Percentiles rank a stretch among this genome's conserved stretches.
Evolutionary conservation across 208 protist species (phyloP).

Genomic region (Blastocrithidia nonstop): DNA sequence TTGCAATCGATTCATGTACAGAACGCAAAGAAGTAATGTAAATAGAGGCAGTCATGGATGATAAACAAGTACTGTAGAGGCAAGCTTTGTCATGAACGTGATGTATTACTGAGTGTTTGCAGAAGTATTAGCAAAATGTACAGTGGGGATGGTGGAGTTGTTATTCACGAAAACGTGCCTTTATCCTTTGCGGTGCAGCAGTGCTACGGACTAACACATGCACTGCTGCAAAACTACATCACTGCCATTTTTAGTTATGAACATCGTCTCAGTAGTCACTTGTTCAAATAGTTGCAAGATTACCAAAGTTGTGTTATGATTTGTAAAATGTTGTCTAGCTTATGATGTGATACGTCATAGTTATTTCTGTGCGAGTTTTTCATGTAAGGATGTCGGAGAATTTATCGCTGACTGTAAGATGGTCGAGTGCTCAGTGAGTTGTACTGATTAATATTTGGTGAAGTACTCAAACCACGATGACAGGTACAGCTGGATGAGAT

Average conservation of each 20-base stretch:
- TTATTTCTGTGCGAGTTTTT: slow-evolving; percentile 51
- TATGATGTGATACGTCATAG: slow-evolving; percentile 72
- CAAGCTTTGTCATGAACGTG: too few species aligned
- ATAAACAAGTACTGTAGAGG: too few species aligned
- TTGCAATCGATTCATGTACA: too few species aligned
- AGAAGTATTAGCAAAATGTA: slow-evolving; percentile 48
- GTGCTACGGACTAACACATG: slow-evolving; percentile 44
- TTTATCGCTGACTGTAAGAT: slow-evolving; percentile 49
- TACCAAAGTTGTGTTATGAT: slow-evolving; percentile 48
- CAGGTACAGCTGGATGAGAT: slow-evolving; percentile 82
- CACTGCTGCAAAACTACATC: slow-evolving; percentile 36
- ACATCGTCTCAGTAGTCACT: slow-evolving; percentile 36
- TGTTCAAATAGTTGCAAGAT: slow-evolving; percentile 29
- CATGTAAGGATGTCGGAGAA: slow-evolving; percentile 19
- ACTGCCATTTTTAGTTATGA: slow-evolving; percentile 69
- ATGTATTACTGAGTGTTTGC: slow-evolving; percentile 72
- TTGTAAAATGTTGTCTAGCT: slow-evolving; percentile 29
- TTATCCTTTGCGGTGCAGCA: slow-evolving; percentile 53
- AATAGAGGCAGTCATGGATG: too few species aligned
- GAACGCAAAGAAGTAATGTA: too few species aligned
- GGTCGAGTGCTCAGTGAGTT: slow-evolving; percentile 62
- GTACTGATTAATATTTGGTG: slow-evolving; percentile 59
- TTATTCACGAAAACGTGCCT: slow-evolving; percentile 33
- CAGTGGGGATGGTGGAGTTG: slow-evolving; percentile 45
- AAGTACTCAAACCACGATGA: slow-evolving; percentile 62